These are phyloP conservation scores for Solanum hybrid DNA, from an alignment of 305 asterid species.

Conservation along the genomic window DNA sequence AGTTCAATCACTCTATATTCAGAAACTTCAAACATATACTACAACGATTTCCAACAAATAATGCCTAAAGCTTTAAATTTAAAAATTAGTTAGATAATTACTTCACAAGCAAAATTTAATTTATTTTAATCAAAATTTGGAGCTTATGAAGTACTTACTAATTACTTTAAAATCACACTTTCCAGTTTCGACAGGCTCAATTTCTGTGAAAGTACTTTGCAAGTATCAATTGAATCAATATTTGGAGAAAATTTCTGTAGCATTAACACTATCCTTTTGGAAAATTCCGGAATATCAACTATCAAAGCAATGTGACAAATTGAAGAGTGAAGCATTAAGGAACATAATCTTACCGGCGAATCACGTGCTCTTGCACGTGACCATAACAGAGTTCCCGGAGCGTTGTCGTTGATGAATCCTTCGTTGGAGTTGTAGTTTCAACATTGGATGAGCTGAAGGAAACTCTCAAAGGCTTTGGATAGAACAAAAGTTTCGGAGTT, in stretches of 20 bases:
- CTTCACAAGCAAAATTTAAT: background rate
- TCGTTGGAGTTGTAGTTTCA: constrained; percentile 14
- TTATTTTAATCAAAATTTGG: background rate
- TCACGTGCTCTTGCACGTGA: constrained; percentile 75
- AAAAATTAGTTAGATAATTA: background rate
- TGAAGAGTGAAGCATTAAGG: background rate
- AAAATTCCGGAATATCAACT: background rate
- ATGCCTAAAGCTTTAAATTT: background rate
- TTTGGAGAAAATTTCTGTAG: background rate
- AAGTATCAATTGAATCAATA: background rate
- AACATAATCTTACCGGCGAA: constrained; percentile 40
- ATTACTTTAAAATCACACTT: background rate
- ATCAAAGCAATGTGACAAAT: background rate
- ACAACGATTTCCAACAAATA: background rate
- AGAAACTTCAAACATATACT: background rate
- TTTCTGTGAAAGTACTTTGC: background rate
- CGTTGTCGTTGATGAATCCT: constrained; percentile 10
- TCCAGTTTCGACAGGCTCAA: background rate
- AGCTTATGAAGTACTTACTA: background rate
- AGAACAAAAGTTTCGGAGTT: constrained; percentile 1
- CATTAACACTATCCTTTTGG: background rate
- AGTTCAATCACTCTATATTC: background rate
- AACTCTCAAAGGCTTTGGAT: constrained; percentile 13
- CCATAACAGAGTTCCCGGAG: constrained; percentile 57
- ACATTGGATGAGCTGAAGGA: constrained; percentile 28